These are phyloP conservation scores for Medicago arabica DNA, from an alignment of 306 rosid genomes.

Conservation along the genomic window DNA sequence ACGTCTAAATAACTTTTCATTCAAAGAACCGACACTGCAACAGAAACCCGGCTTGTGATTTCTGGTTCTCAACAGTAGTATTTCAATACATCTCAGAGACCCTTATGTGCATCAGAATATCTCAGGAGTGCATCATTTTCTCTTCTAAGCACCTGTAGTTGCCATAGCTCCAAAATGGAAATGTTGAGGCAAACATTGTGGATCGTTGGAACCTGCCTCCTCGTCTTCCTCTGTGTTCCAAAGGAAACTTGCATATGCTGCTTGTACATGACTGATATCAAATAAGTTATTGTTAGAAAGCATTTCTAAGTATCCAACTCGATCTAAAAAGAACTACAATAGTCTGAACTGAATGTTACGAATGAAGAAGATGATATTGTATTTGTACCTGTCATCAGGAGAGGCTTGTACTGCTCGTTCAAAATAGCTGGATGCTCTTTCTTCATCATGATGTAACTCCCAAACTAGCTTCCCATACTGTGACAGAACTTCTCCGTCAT, in stretches of 20 bases:
- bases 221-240: constrained; percentile 78
- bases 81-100: background rate
- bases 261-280: constrained; percentile 77
- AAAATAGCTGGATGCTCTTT: constrained; percentile 69
- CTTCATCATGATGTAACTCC: constrained; percentile 76
- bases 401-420: constrained; percentile 84
- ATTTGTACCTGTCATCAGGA: constrained; percentile 75
- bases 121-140: background rate
- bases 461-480: constrained; percentile 79
- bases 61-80: background rate
- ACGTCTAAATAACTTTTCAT: background rate
- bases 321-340: background rate
- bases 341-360: background rate
- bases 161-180: constrained; percentile 51
- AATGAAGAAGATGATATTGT: background rate
- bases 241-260: constrained; percentile 85
- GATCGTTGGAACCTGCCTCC: constrained; percentile 22
- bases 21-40: background rate
- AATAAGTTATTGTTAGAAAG: constrained; percentile 23
- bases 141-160: constrained; percentile 54
- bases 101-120: constrained; percentile 4
- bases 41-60: constrained; percentile 14
- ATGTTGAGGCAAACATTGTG: constrained; percentile 38
- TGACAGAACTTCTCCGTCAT: constrained; percentile 76
- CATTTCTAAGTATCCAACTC: background rate